phyloP scores from a whole-genome alignment of 805 yeast species.

The Saturnispora sanitii region DNA sequence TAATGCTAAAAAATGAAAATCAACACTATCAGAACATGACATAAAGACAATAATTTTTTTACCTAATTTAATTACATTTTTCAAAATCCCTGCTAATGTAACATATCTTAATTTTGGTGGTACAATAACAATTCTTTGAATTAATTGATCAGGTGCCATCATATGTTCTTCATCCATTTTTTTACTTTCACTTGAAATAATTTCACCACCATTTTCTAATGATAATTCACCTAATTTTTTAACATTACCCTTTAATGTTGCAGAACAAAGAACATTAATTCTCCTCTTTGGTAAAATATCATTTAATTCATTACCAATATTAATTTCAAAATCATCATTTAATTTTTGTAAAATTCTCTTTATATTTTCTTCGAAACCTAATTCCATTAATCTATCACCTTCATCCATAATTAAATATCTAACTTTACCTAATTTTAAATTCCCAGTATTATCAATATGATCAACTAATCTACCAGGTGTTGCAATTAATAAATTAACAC shows the following conservation, averaged over 20 bases:
- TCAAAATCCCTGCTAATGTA: constrained; percentile 59
- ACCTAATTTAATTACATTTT: constrained; percentile 31
- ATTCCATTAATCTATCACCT: constrained; percentile 91
- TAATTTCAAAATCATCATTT: constrained; percentile 33
- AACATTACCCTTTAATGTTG: constrained; percentile 79
- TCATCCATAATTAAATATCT: constrained; percentile 91
- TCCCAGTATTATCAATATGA: constrained; percentile 82
- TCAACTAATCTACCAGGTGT: constrained; percentile 96
- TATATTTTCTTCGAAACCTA: constrained; percentile 93
- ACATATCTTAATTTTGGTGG: constrained; percentile 91
- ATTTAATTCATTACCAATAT: constrained; percentile 33
- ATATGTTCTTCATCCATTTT: constrained; percentile 19
- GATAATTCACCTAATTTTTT: constrained; percentile 73
- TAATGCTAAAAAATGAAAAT: constrained; percentile 76
- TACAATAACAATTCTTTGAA: constrained; percentile 70
- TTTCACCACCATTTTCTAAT: constrained; percentile 64
- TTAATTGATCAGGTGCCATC: constrained; percentile 81
- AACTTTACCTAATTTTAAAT: constrained; percentile 60
- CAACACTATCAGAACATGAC: constrained; percentile 94
- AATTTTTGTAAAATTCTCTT: constrained; percentile 60
- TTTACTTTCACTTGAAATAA: constrained; percentile 33
- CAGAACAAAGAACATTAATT: constrained; percentile 82
- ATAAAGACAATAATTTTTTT: constrained; percentile 72
- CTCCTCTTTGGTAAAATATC: constrained; percentile 45
- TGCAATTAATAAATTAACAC: constrained; percentile 91